Conservation (phyloP, 768 basidiomycete species). For the Glaciozyma antarctica region DNA sequence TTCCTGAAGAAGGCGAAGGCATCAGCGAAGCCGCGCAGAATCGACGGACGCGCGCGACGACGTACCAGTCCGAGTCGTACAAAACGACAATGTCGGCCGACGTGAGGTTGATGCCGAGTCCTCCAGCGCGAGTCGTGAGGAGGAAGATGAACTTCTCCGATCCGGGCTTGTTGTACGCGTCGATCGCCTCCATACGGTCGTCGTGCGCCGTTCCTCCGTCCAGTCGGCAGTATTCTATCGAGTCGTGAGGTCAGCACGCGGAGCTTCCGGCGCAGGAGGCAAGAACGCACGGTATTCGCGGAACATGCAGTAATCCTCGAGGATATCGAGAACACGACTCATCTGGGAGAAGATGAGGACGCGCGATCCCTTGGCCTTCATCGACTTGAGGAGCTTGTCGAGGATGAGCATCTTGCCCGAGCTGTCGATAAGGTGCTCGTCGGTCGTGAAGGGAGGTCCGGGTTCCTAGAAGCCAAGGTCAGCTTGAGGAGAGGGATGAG, state of each 20-base stretch:
- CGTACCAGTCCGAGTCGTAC: constrained; percentile 91
- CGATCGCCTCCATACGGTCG: constrained; percentile 87
- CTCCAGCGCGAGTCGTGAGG: constrained; percentile 91
- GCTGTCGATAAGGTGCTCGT: constrained; percentile 89
- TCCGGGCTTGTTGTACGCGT: constrained; percentile 90
- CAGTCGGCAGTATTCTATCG: constrained; percentile 78
- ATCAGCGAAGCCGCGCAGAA: neutral
- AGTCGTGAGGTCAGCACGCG: neutral
- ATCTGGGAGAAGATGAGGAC: constrained; percentile 98
- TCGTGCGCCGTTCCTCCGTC: constrained; percentile 94
- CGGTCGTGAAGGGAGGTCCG: constrained; percentile 95
- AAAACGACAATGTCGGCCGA: constrained; percentile 89
- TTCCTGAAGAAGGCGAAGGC: constrained; percentile 52
- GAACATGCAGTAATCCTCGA: constrained; percentile 96
- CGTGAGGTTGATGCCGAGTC: constrained; percentile 91
- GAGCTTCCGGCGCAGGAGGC: too few species aligned
- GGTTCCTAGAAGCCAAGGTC: constrained; percentile 55
- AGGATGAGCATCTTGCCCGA: constrained; percentile 96
- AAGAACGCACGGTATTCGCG: constrained; percentile 62
- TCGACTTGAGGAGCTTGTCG: constrained; percentile 74
- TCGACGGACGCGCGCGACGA: constrained; percentile 4
- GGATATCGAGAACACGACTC: constrained; percentile 95
- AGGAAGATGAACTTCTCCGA: constrained; percentile 96
- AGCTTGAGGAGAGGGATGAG: neutral
- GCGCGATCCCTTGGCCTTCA: constrained; percentile 89